Base-by-base conservation (phyloP, 768 basidiomycete genomes). In the Kwoniella mangroviensis region DNA sequence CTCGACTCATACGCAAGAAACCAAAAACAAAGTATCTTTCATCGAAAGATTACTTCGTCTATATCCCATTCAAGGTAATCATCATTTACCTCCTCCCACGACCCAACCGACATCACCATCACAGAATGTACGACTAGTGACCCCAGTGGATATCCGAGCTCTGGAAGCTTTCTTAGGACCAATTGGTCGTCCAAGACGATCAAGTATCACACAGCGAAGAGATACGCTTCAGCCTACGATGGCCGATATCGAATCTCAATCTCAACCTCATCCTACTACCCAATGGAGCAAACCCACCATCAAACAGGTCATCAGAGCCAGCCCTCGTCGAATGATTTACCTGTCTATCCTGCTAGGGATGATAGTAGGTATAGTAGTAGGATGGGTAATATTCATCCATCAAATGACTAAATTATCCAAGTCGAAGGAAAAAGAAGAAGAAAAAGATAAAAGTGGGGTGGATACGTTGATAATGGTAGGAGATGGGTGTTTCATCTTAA, bases 401-500 rank as follows among this genome's bases (percentile, higher is more conserved):
- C 49, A n/a, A 3, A 63, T 63, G 62, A 41, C 17, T 1, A 57
- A 12, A 22, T n/a, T 59, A 19, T 34, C 58, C 19, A 59, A 41
- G 19, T 17, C 58, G 17, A 42, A 63, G 28, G 40, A 28, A 6
- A 19, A 52, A 4, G 51, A 53, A 34, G 45, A 40, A 10, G 62
- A 40, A 10, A 12, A 62, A 45, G 61, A 53, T 4, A 34, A 34
- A 3, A 40, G 45, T 53, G 62, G 51, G 2, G 51, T 63, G 3
- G 62, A 63, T 63, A 53, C 26, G 21, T 22, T 63, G 19, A 52
- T 63, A 9, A 34, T 63, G 62, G 45, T 53, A 4, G 62, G 62
- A 15, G 45, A 63, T 63, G 62, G 62, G 19, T 51, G 62, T 28
- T 63, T 63, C 19, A 53, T 63, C 19, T 53, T 63, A 12, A 13